phyloP scores from a whole-genome alignment of 2,329 filamentous ascomycete species.

The Phaeosphaeria sp. region DNA sequence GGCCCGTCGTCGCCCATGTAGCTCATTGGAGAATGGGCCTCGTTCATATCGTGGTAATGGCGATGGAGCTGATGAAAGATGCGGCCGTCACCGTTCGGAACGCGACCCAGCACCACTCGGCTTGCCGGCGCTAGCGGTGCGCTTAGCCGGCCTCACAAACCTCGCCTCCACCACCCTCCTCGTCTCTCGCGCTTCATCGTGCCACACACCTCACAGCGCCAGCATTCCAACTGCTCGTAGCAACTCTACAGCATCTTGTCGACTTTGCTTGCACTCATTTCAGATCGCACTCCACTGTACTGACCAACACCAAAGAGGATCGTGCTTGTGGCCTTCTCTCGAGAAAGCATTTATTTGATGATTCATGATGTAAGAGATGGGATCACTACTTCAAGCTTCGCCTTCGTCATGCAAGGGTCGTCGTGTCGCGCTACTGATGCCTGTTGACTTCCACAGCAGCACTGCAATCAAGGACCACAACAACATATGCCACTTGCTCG shows the following conservation, averaged over 20 bases:
- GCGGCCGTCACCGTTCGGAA: slow-evolving; percentile 20
- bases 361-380: background rate
- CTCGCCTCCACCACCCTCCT: background rate
- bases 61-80: slow-evolving; percentile 21
- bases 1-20: slow-evolving; percentile 30
- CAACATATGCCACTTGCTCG: background rate
- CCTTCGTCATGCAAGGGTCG: background rate
- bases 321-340: background rate
- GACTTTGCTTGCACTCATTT: background rate
- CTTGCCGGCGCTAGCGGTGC: background rate
- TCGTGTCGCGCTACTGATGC: background rate
- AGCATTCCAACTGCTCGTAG: background rate
- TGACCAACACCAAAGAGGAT: background rate
- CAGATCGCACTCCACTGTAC: background rate
- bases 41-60: slow-evolving; percentile 31
- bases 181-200: background rate
- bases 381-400: background rate
- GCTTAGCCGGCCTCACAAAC: background rate
- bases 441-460: background rate
- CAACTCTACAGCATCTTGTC: background rate
- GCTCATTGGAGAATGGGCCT: slow-evolving; percentile 20
- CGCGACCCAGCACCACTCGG: slow-evolving; percentile 12
- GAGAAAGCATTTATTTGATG: background rate
- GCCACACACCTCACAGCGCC: background rate
- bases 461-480: background rate